Conservation (phyloP, 345 rosid species). For the Crucihimalaya himalaica region DNA sequence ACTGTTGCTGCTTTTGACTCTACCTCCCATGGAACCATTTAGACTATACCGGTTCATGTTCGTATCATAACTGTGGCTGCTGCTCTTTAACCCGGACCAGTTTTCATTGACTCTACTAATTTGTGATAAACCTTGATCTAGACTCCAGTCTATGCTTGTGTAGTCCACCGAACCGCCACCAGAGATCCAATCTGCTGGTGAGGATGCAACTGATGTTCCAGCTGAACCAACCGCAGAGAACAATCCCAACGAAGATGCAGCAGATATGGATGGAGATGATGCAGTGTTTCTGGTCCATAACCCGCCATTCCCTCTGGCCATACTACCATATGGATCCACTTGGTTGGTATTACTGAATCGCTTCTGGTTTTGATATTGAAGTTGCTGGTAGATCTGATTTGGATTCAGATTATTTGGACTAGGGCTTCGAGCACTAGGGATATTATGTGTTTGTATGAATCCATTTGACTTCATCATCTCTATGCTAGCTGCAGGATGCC, state of each 20-base stretch:
- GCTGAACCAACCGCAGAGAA: conserved; percentile 69
- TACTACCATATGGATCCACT: conserved; percentile 47
- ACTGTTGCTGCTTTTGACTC: conserved; percentile 41
- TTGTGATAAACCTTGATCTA: conserved; percentile 53
- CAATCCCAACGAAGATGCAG: conserved; percentile 81
- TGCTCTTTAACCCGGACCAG: conserved; percentile 47
- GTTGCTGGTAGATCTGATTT: conserved; percentile 59
- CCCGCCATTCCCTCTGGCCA: conserved; percentile 53
- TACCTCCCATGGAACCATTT: conserved; percentile 49
- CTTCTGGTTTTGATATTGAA: conserved; percentile 59
- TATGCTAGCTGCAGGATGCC: conserved; percentile 52
- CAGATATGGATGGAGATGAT: conserved; percentile 57
- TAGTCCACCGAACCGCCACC: conserved; percentile 69
- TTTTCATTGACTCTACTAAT: conserved; percentile 48
- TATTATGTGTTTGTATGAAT: conserved; percentile 43
- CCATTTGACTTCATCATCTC: conserved; percentile 65
- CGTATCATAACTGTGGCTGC: conserved; percentile 42
- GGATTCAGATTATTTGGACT: conserved; percentile 47
- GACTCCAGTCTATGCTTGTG: conserved; percentile 76
- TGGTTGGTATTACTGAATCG: conserved; percentile 44
- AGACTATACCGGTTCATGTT: conserved; percentile 42
- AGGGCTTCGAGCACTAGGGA: conserved; percentile 50
- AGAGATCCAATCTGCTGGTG: conserved; percentile 75
- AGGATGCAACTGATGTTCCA: conserved; percentile 58
- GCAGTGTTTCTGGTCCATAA: conserved; percentile 52